A percentile compares a stretch with the other conserved stretches of the same genome.
These are phyloP conservation scores for Fraxinus anomala DNA, from an alignment of 257 asterid species.

Conservation along the genomic window DNA sequence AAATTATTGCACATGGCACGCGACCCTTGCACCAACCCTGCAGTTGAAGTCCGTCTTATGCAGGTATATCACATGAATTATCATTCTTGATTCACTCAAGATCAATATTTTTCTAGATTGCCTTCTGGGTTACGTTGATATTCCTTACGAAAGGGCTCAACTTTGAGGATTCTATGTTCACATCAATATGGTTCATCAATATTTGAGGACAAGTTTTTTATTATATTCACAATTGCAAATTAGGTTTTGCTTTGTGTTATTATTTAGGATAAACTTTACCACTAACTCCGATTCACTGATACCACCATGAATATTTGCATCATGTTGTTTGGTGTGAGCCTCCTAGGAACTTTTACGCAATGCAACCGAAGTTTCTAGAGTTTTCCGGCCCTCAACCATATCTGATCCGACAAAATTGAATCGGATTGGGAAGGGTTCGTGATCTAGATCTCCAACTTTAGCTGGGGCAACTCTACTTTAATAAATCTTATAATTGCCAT, in stretches of 20 bases:
- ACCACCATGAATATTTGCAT: not conserved
- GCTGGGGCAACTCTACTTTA: not conserved
- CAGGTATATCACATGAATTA: conserved; percentile 51
- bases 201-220: not conserved
- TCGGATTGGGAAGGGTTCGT: not conserved
- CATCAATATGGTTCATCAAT: not conserved
- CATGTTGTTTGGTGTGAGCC: not conserved
- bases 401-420: not conserved
- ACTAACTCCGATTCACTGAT: not conserved
- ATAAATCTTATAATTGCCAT: not conserved
- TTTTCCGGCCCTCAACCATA: not conserved
- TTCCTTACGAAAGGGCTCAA: not conserved
- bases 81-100: not conserved
- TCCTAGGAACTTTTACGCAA: not conserved
- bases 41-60: conserved; percentile 84
- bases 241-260: not conserved
- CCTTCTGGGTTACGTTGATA: not conserved
- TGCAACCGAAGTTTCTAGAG: not conserved
- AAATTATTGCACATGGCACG: conserved; percentile 74
- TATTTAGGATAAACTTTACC: not conserved
- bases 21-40: conserved; percentile 63
- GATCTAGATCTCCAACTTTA: not conserved
- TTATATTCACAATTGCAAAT: not conserved
- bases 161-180: not conserved
- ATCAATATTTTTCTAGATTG: not conserved